Base-by-base conservation (phyloP, 202 grass and related monocot genomes). In the Zoysia matrella region DNA sequence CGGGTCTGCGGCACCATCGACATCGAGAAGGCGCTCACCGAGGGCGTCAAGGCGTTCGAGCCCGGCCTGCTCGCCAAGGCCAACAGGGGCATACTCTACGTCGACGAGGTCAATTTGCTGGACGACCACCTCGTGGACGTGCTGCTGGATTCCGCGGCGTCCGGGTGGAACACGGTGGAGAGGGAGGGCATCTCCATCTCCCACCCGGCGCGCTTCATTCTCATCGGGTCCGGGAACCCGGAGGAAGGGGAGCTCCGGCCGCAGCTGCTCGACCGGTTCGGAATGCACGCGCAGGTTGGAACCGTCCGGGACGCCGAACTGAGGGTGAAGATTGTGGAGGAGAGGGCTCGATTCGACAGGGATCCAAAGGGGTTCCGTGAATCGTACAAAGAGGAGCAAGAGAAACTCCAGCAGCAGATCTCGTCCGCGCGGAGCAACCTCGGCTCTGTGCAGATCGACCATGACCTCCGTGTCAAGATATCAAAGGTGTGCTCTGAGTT, bases 51-150 rank as follows among this genome's bases (percentile, higher is more conserved):
- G 22, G 22, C 22, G 22, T 30, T 30, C 22, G 96, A 98, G 80
- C 96, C 96, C 0, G 96, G 96, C 6, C 61, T 98, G 76, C 92
- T 98, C 4, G 96, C 96, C 30, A 98, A 98, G 85, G 95, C 95
- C 82, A 98, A 98, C 7, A 84, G 95, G 76, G 95, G 95, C 11
- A 98, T 98, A 60, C 91, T 98, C 45, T 98, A 98, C 22, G 95
- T 98, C 1, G 95, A 98, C 30, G 95, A 98, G 85, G 95, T 98
- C 39, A 98, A 98, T 67, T 63, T 98, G 69, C 61, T 98, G 10
- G 95, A 98, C 11, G 95, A 98, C 82, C 95, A 98, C 47, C 82
- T 98, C 41, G 95, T 98, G 6, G 95, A 98, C 40, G 92, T 98
- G 70, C 79, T 98, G 81, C 88, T 98, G 49, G 22, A 30, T 30